Conservation (phyloP, 1,284 basidiomycete species). For the Cutaneotrichosporon mucoides region DNA sequence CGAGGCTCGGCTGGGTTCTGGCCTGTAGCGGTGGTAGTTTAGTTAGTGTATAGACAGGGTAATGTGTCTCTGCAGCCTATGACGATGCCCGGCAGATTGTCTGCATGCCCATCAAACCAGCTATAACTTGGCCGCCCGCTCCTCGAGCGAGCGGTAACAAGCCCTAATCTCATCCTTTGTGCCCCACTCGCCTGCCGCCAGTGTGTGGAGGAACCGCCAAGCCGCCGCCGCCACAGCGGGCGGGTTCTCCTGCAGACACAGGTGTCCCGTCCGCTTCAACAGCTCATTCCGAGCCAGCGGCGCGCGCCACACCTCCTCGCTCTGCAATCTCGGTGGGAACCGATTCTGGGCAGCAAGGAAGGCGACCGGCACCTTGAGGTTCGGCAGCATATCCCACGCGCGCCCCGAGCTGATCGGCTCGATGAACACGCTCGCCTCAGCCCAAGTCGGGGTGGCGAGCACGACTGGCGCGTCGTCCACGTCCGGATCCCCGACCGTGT, state of each 20-base stretch:
- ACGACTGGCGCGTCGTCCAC: slow-evolving; percentile 18
- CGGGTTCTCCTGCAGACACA: slow-evolving; percentile 38
- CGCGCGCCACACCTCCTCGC: slow-evolving; percentile 35
- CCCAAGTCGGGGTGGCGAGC: slow-evolving; percentile 36
- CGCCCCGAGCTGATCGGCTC: slow-evolving; percentile 26
- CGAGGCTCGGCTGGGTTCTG: too few species aligned
- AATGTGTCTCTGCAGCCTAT: too few species aligned
- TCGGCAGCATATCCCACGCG: slow-evolving; percentile 35
- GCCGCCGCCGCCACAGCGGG: slow-evolving; percentile 30
- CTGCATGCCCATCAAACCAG: too few species aligned
- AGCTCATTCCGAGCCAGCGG: slow-evolving; percentile 14
- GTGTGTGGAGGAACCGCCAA: slow-evolving; percentile 26
- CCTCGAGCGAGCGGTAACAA: background rate
- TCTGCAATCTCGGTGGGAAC: slow-evolving; percentile 17
- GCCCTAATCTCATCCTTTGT: background rate
- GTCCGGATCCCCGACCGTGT: background rate
- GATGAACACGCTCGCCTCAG: slow-evolving; percentile 37
- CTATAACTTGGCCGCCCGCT: too few species aligned
- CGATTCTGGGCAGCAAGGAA: slow-evolving; percentile 26
- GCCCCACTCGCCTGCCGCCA: slow-evolving; percentile 12
- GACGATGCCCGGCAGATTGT: too few species aligned
- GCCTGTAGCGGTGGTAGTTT: too few species aligned
- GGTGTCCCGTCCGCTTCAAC: slow-evolving; percentile 33
- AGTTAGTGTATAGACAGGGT: too few species aligned
- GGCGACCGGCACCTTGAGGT: slow-evolving; percentile 28